Conservation (phyloP, 1,284 basidiomycete species). For the Schizophyllum commune region DNA sequence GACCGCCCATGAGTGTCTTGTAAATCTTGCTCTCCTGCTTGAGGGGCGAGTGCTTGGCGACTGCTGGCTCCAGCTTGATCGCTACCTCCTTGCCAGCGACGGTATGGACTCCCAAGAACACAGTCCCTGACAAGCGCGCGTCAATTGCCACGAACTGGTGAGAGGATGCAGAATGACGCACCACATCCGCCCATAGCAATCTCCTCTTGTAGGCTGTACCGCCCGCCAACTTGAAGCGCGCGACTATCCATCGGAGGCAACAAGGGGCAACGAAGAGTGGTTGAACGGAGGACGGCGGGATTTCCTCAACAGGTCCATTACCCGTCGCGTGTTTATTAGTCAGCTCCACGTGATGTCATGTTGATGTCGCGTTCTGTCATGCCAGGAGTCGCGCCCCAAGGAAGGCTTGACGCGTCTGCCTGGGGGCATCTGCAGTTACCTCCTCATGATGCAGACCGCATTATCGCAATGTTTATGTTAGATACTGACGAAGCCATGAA, state of each 20-base stretch:
- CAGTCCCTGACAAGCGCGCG: conserved; percentile 45
- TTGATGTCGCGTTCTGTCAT: background rate
- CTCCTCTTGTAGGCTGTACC: conserved; percentile 82
- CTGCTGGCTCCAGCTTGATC: conserved; percentile 80
- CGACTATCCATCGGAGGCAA: background rate
- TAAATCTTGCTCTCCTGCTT: conserved; percentile 66
- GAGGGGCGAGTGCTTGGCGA: conserved; percentile 12
- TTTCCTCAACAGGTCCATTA: background rate
- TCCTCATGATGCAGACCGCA: too few relatives aligned
- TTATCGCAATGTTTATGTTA: too few relatives aligned
- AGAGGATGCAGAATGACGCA: conserved; percentile 1
- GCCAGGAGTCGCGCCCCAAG: too few relatives aligned
- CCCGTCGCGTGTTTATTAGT: background rate
- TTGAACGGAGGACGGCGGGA: background rate
- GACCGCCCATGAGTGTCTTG: conserved; percentile 78
- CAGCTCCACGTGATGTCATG: background rate
- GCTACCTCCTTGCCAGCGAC: conserved; percentile 85
- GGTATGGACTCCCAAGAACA: conserved; percentile 83
- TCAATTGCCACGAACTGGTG: conserved; percentile 1
- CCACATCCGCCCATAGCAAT: conserved; percentile 63
- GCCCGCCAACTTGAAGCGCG: conserved; percentile 51
- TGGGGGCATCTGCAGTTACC: too few relatives aligned
- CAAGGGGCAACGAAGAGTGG: background rate
- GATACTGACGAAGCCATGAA: too few relatives aligned
- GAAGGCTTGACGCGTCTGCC: too few relatives aligned